A percentile compares a stretch with the other conserved stretches of the same genome.
Evolutionary conservation across 257 asterid genomes (phyloP).

Genomic region (Solanum paucissectum): DNA sequence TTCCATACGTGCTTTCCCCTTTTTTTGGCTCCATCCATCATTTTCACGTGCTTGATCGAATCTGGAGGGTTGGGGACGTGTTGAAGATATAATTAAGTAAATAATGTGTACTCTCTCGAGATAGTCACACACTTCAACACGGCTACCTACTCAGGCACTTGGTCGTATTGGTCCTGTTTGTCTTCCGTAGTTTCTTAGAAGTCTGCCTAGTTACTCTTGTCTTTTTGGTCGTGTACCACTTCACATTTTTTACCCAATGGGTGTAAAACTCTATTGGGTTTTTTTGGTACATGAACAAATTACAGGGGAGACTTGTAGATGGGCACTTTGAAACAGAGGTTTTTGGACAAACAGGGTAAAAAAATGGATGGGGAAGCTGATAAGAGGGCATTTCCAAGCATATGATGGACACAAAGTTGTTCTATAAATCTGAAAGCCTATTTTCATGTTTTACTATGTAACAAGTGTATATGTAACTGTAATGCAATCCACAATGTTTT

Average conservation of each 20-base stretch:
- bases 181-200: not conserved
- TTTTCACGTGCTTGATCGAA: not conserved
- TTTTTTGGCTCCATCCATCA: not conserved
- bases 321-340: not conserved
- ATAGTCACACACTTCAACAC: not conserved
- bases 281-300: slow-evolving; percentile 17
- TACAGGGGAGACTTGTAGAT: not conserved
- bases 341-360: not conserved
- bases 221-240: slow-evolving; percentile 8
- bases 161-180: not conserved
- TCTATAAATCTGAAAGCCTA: not conserved
- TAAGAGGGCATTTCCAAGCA: not conserved
- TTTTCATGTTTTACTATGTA: not conserved
- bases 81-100: not conserved
- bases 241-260: slow-evolving; percentile 21
- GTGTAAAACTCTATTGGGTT: slow-evolving; percentile 8
- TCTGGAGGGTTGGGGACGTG: not conserved
- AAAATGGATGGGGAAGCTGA: not conserved
- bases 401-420: not conserved
- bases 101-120: not conserved
- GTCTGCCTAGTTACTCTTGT: not conserved
- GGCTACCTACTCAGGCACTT: not conserved
- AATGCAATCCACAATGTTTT: not conserved
- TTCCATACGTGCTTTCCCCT: not conserved
- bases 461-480: not conserved